Evolutionary conservation across 306 rosid genomes (phyloP).

Genomic region (Prunus dulcis): DNA sequence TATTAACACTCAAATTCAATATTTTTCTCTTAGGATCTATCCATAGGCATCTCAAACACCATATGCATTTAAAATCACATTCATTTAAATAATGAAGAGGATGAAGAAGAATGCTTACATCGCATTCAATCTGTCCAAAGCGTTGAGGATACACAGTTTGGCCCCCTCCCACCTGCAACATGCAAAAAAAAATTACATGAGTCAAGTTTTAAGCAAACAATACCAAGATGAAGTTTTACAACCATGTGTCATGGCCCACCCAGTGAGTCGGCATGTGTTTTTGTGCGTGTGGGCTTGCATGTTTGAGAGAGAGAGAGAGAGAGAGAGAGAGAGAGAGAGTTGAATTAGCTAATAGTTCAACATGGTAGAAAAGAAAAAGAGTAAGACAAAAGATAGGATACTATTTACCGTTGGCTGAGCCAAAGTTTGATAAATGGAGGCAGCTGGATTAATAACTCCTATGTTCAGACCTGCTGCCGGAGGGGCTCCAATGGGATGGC

Average conservation of each 20-base stretch:
- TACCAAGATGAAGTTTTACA: constrained; percentile 19
- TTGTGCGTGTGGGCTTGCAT: not conserved
- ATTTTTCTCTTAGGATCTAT: not conserved
- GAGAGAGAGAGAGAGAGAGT: not conserved
- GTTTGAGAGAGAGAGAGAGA: not conserved
- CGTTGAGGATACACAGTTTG: constrained; percentile 78
- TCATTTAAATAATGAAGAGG: constrained; percentile 7
- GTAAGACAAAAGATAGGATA: not conserved
- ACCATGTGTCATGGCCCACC: not conserved
- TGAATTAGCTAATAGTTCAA: not conserved
- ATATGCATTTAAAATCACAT: not conserved
- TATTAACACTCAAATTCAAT: not conserved
- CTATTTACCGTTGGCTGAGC: constrained; percentile 66
- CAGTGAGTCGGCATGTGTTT: not conserved
- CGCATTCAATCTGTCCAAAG: constrained; percentile 86
- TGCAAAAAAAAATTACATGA: constrained; percentile 29
- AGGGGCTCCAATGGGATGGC: constrained; percentile 50
- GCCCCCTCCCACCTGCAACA: constrained; percentile 58
- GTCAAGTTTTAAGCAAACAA: constrained; percentile 15
- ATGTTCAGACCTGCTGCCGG: constrained; percentile 63
- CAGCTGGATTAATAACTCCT: constrained; percentile 62
- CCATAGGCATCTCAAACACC: not conserved
- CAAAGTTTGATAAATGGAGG: constrained; percentile 71
- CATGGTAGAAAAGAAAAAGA: not conserved
- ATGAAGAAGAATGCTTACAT: constrained; percentile 42